These are phyloP conservation scores for Pezicula radicicola DNA, from an alignment of 2,329 filamentous ascomycete species.

Conservation along the genomic window DNA sequence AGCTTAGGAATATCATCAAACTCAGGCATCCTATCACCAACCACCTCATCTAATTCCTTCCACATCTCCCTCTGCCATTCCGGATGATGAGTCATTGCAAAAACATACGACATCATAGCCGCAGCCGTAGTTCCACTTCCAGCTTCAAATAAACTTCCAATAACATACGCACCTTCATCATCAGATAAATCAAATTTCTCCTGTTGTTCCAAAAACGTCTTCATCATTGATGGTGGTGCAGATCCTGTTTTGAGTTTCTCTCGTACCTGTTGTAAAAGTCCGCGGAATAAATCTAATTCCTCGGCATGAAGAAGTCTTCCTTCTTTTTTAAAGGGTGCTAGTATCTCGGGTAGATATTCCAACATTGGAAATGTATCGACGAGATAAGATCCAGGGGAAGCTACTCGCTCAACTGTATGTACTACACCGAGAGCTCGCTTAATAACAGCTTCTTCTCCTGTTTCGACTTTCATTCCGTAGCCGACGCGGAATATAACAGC, in stretches of 20 bases:
- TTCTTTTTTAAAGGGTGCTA: constrained; percentile 25
- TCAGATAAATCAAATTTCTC: constrained; percentile 20
- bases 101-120: constrained; percentile 22
- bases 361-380: constrained; percentile 32
- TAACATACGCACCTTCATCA: constrained; percentile 25
- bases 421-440: constrained; percentile 29
- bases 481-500: constrained; percentile 37
- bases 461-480: constrained; percentile 33
- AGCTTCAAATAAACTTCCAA: constrained; percentile 33
- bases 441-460: constrained; percentile 29
- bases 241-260: constrained; percentile 27
- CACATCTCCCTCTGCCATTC: constrained; percentile 26
- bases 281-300: constrained; percentile 17
- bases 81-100: constrained; percentile 16
- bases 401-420: constrained; percentile 32
- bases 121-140: constrained; percentile 35
- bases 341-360: constrained; percentile 23
- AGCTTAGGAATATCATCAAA: constrained; percentile 43
- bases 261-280: constrained; percentile 28
- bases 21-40: constrained; percentile 44
- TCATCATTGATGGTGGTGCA: constrained; percentile 26
- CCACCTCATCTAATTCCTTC: constrained; percentile 43
- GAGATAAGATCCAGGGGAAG: constrained; percentile 33
- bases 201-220: constrained; percentile 23
- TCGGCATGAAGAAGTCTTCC: constrained; percentile 13